Evolutionary conservation across 306 rosid genomes (phyloP).

Genomic region (Cicer bijugum): DNA sequence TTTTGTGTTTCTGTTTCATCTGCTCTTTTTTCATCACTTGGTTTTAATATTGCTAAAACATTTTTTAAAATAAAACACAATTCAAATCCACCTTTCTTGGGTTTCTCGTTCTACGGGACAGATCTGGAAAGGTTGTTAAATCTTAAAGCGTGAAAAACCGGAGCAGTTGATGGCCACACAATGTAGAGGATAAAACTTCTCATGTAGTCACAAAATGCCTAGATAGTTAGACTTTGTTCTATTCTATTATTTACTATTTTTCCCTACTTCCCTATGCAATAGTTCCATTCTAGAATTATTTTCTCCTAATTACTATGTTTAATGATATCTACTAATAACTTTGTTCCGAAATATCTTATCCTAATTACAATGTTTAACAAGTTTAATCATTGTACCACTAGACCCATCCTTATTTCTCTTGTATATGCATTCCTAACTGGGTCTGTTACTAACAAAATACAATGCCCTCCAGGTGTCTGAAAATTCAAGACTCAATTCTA

Average conservation of each 20-base stretch:
- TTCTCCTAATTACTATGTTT: not conserved
- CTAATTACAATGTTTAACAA: not conserved
- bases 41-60: too few relatives aligned
- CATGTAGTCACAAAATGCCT: not conserved
- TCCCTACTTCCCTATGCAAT: not conserved
- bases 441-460: not conserved
- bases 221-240: not conserved
- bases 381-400: not conserved
- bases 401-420: constrained; percentile 9
- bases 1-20: too few relatives aligned
- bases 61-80: too few relatives aligned
- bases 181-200: too few relatives aligned
- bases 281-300: constrained; percentile 1
- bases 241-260: not conserved
- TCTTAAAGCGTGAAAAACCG: too few relatives aligned
- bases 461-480: constrained; percentile 15
- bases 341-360: not conserved
- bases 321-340: not conserved
- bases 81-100: too few relatives aligned
- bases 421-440: constrained; percentile 5
- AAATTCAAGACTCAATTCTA: constrained; percentile 29
- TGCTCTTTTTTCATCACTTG: too few relatives aligned
- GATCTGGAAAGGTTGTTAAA: too few relatives aligned
- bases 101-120: too few relatives aligned
- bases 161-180: too few relatives aligned